Conservation (phyloP, 1,284 basidiomycete species). For the Trichosporon coremiiforme region DNA sequence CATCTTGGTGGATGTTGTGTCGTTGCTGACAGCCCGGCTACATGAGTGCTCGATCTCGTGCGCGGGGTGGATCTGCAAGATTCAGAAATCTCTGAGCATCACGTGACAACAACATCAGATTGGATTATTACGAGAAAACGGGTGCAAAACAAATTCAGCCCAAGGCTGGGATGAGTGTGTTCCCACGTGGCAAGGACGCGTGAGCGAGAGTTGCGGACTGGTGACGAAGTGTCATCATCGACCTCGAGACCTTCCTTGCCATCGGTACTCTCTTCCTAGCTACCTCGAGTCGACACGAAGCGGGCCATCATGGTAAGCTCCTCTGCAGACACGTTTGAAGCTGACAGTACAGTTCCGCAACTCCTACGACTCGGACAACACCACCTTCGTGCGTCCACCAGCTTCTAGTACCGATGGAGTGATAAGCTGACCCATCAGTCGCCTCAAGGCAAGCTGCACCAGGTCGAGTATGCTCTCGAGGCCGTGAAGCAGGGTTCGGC, state of each 20-base stretch:
- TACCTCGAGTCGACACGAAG: conserved; percentile 7
- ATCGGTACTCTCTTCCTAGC: conserved; percentile 10
- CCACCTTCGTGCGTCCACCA: conserved; percentile 60
- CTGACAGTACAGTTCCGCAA: no score
- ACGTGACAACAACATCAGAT: conserved; percentile 27
- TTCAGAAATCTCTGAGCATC: conserved; percentile 31
- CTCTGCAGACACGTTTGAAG: no score
- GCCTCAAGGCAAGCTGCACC: conserved; percentile 60
- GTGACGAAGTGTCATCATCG: conserved; percentile 26
- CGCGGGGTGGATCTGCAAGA: not conserved
- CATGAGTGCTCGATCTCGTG: conserved; percentile 1
- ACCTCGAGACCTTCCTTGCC: conserved; percentile 12
- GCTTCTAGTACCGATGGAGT: not conserved
- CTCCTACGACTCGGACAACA: conserved; percentile 30
- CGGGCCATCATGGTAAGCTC: conserved; percentile 34
- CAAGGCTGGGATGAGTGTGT: not conserved
- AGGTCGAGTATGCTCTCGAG: conserved; percentile 99
- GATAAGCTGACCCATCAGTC: conserved; percentile 40
- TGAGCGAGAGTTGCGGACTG: conserved; percentile 8
- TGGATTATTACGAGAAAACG: conserved; percentile 19
- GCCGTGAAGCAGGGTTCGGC: conserved; percentile 99
- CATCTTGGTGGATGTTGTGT: conserved; percentile 39
- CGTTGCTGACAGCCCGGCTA: not conserved
- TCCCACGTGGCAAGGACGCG: conserved; percentile 30
- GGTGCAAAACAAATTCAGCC: conserved; percentile 21